Evolutionary conservation across 352 stramenopile species (phyloP).

Genomic region (Phytophthora agathidicida): DNA sequence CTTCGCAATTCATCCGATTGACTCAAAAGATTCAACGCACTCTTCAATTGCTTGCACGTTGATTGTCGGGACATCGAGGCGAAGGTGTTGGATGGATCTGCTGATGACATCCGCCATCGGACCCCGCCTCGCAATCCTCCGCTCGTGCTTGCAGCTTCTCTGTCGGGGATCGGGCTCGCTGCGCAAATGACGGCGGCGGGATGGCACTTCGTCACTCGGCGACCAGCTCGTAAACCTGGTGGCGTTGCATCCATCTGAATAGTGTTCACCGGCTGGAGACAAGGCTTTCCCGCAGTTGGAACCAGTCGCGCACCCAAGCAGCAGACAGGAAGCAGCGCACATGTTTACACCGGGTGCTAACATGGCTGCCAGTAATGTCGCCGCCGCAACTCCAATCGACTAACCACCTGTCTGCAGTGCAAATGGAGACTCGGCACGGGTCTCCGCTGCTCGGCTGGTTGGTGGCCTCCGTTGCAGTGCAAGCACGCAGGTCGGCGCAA

Average conservation of each 20-base stretch:
- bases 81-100: conserved; percentile 12
- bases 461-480: neutral
- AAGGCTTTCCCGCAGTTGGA: neutral
- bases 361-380: conserved; percentile 30
- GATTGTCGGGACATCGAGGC: neutral
- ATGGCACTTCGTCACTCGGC: conserved; percentile 1
- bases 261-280: conserved; percentile 25
- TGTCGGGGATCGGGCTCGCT: conserved; percentile 2
- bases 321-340: conserved; percentile 16
- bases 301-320: conserved; percentile 9
- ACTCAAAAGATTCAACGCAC: conserved; percentile 3
- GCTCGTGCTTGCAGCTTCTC: conserved; percentile 22
- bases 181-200: conserved; percentile 6
- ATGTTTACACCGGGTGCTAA: conserved; percentile 28
- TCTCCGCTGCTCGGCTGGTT: neutral
- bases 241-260: conserved; percentile 19
- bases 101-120: conserved; percentile 17
- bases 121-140: conserved; percentile 9
- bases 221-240: conserved; percentile 2
- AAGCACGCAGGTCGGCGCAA: neutral
- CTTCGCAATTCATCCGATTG: conserved; percentile 1
- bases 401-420: no score
- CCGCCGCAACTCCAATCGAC: neutral
- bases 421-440: neutral
- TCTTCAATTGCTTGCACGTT: conserved; percentile 10